phyloP scores from a whole-genome alignment of 106 monocot species.

The Dendrobium chrysotoxum region DNA sequence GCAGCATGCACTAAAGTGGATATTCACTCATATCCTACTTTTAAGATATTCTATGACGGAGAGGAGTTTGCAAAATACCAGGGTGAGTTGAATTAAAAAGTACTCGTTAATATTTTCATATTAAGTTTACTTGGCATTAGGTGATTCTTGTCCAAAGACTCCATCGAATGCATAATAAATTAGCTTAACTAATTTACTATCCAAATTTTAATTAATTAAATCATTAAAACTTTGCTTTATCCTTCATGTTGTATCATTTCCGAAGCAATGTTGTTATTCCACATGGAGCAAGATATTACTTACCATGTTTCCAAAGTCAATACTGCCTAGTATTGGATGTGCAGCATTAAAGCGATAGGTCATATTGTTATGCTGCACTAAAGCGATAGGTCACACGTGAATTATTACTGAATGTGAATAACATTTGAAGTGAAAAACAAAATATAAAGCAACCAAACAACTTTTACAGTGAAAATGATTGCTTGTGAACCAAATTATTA shows the following conservation, averaged over 20 bases:
- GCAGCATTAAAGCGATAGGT: neutral
- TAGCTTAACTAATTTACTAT: neutral
- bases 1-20: slow-evolving; percentile 72
- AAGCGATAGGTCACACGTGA: no score
- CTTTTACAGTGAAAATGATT: no score
- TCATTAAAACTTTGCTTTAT: neutral
- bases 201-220: neutral
- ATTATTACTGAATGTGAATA: no score
- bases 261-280: neutral
- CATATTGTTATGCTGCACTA: no score
- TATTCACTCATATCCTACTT: slow-evolving; percentile 95
- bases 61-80: slow-evolving; percentile 87
- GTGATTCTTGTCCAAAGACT: neutral
- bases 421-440: no score
- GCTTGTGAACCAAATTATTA: no score
- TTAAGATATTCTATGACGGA: slow-evolving; percentile 91
- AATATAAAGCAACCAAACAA: no score
- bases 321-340: neutral
- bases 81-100: slow-evolving; percentile 37
- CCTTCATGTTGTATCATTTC: neutral
- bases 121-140: neutral
- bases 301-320: neutral
- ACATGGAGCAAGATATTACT: neutral
- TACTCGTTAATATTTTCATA: neutral
- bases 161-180: neutral